Evolutionary conservation across 352 stramenopile genomes (phyloP).

Genomic region (Globisporangium megalacanthum): DNA sequence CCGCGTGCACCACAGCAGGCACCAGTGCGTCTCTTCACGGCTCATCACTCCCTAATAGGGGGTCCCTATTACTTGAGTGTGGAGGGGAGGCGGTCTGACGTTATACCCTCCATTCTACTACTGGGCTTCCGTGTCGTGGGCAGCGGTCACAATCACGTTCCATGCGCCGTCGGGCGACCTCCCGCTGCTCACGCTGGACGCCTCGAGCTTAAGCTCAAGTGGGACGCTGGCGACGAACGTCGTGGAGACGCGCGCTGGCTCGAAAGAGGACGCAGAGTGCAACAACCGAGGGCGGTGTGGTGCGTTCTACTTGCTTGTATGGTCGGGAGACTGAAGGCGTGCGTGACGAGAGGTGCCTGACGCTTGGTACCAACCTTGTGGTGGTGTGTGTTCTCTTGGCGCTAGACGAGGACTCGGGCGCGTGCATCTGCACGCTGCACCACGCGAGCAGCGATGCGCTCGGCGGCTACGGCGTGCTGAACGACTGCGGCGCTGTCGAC

Average conservation of each 20-base stretch:
- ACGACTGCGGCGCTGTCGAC: conserved; percentile 66
- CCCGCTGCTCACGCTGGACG: conserved; percentile 36
- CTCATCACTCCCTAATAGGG: too few relatives aligned
- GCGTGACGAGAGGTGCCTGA: not conserved
- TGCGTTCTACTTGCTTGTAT: conserved; percentile 15
- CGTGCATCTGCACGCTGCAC: conserved; percentile 52
- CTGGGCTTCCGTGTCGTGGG: not conserved
- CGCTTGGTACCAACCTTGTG: not conserved
- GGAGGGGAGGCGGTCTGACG: not conserved
- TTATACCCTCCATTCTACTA: not conserved
- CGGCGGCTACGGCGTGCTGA: conserved; percentile 32
- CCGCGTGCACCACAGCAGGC: conserved; percentile 32
- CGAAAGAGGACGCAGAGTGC: conserved; percentile 68
- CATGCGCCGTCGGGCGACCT: conserved; percentile 58
- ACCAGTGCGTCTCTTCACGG: conserved; percentile 25
- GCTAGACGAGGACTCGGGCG: conserved; percentile 54
- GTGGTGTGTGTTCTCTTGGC: not conserved
- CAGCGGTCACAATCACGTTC: conserved; percentile 50
- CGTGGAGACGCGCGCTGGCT: conserved; percentile 27
- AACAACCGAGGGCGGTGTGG: conserved; percentile 71
- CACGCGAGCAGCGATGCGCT: conserved; percentile 54
- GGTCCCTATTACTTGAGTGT: not conserved
- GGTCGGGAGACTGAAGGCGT: too few relatives aligned
- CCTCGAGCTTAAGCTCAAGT: conserved; percentile 19
- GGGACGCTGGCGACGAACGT: conserved; percentile 24